A percentile compares a stretch with the other conserved stretches of the same genome.
Evolutionary conservation across 805 yeast species (phyloP).

Genomic region (Blastobotrys mokoenaii): DNA sequence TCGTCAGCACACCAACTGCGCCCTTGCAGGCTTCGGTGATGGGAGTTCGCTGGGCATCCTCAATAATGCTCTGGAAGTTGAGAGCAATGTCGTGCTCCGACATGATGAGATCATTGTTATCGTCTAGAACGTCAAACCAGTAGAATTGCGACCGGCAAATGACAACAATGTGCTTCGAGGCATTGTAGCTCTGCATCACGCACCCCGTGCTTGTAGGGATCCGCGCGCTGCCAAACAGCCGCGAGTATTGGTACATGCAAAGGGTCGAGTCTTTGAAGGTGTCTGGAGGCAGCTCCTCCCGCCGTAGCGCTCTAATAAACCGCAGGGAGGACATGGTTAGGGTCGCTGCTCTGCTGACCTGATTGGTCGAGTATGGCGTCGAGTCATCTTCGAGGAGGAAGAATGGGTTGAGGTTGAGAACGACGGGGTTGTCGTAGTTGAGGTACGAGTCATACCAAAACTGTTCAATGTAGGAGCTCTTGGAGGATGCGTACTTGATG

Average conservation of each 20-base stretch:
- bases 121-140: constrained; percentile 89
- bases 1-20: constrained; percentile 82
- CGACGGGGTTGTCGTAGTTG: constrained; percentile 73
- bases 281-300: constrained; percentile 68
- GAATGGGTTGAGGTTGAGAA: constrained; percentile 84
- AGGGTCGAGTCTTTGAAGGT: constrained; percentile 49
- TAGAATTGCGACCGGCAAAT: constrained; percentile 81
- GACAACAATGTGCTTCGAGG: constrained; percentile 74
- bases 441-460: constrained; percentile 91
- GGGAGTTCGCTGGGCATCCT: constrained; percentile 51
- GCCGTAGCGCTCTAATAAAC: constrained; percentile 70
- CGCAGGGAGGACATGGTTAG: constrained; percentile 68
- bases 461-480: constrained; percentile 82
- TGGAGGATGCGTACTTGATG: constrained; percentile 48
- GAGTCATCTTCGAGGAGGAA: constrained; percentile 89
- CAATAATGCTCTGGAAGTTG: constrained; percentile 67
- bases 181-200: constrained; percentile 69
- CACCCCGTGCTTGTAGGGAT: constrained; percentile 80
- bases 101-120: constrained; percentile 58
- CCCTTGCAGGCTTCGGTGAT: constrained; percentile 57
- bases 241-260: constrained; percentile 88
- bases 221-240: constrained; percentile 79
- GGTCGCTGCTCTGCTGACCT: constrained; percentile 69
- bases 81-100: constrained; percentile 66
- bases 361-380: constrained; percentile 42